These are phyloP conservation scores for Apiotrichum sp. DNA, from an alignment of 1,284 basidiomycete genomes.

Conservation along the genomic window DNA sequence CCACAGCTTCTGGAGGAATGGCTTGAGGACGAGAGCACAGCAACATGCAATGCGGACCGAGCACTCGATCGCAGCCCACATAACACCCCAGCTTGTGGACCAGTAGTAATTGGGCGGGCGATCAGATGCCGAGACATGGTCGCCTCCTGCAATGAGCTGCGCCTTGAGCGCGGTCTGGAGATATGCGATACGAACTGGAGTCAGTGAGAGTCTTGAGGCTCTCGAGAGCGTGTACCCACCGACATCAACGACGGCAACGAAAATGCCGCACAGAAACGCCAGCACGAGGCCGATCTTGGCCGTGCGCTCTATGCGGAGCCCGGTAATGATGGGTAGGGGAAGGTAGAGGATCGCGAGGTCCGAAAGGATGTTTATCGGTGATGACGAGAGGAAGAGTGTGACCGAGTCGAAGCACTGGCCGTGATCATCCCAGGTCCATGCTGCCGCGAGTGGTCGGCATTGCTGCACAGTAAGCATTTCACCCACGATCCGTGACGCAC, in stretches of 20 bases:
- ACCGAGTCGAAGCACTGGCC: slow-evolving; percentile 40
- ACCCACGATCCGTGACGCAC: slow-evolving; percentile 6
- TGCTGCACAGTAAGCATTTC: slow-evolving; percentile 14
- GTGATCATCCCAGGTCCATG: slow-evolving; percentile 19
- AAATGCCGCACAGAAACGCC: slow-evolving; percentile 43
- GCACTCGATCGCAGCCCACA: slow-evolving; percentile 45
- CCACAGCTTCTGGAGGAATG: slow-evolving; percentile 34
- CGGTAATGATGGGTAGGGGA: slow-evolving; percentile 44
- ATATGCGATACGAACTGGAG: slow-evolving; percentile 37
- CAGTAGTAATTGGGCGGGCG: slow-evolving; percentile 35
- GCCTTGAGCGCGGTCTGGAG: slow-evolving; percentile 38
- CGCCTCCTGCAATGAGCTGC: slow-evolving; percentile 8
- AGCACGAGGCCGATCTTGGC: slow-evolving; percentile 43
- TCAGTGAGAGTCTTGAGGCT: neutral
- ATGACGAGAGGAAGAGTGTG: slow-evolving; percentile 40
- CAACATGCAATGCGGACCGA: slow-evolving; percentile 42
- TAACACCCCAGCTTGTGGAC: slow-evolving; percentile 36
- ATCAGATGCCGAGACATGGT: slow-evolving; percentile 9
- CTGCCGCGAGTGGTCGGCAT: slow-evolving; percentile 39
- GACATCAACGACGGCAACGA: slow-evolving; percentile 44
- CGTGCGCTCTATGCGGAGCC: slow-evolving; percentile 41
- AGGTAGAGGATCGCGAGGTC: slow-evolving; percentile 44
- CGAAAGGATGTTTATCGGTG: slow-evolving; percentile 45
- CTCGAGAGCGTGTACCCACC: slow-evolving; percentile 5
- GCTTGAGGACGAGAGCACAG: slow-evolving; percentile 44